Conservation (phyloP, 1,139 yeast species). For the Ogataea hybrid region DNA sequence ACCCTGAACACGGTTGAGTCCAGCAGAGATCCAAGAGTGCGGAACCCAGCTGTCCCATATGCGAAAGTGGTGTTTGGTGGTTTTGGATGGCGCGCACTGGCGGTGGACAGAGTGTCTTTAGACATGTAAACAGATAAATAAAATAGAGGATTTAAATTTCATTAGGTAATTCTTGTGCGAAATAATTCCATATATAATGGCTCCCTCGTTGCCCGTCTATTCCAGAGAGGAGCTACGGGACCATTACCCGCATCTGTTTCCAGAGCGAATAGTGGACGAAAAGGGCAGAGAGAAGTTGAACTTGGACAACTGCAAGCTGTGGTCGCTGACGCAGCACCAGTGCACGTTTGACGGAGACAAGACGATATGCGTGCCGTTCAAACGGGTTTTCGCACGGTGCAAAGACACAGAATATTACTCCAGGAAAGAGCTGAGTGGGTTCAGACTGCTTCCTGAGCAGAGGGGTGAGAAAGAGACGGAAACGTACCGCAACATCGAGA, state of each 20-base stretch:
- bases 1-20: constrained; percentile 86
- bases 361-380: constrained; percentile 34
- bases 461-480: constrained; percentile 8
- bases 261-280: constrained; percentile 15
- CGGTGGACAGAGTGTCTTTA: constrained; percentile 38
- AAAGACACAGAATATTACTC: constrained; percentile 21
- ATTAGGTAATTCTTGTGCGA: too few species aligned
- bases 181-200: constrained; percentile 21
- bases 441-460: constrained; percentile 27
- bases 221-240: constrained; percentile 28
- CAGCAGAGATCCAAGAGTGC: constrained; percentile 67
- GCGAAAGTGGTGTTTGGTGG: constrained; percentile 48
- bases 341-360: constrained; percentile 34
- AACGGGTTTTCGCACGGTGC: constrained; percentile 33
- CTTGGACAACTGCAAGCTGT: constrained; percentile 26
- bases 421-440: constrained; percentile 28
- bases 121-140: neutral
- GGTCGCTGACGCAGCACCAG: constrained; percentile 31
- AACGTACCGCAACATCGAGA: constrained; percentile 30
- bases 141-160: neutral
- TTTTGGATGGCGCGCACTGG: constrained; percentile 38
- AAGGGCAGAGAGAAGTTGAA: constrained; percentile 7
- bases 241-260: constrained; percentile 24
- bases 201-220: constrained; percentile 34
- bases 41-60: constrained; percentile 97